These are phyloP conservation scores for Lycium barbarum DNA, from an alignment of 257 asterid species.

Conservation along the genomic window DNA sequence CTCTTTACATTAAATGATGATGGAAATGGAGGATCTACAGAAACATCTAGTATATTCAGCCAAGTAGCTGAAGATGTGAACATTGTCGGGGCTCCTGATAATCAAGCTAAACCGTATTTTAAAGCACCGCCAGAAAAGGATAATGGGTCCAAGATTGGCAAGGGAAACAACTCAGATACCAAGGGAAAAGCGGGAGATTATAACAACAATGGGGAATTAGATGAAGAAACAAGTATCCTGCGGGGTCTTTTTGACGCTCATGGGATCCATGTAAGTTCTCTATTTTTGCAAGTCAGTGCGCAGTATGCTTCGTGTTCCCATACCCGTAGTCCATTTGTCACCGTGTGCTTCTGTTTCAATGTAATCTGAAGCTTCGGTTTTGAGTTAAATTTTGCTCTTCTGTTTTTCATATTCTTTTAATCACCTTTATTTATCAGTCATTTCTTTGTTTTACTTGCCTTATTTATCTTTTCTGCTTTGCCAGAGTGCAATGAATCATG, in stretches of 20 bases:
- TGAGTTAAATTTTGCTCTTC: not conserved
- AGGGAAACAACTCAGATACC: constrained; percentile 41
- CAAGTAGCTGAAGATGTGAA: constrained; percentile 74
- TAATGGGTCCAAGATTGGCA: constrained; percentile 42
- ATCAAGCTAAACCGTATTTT: constrained; percentile 39
- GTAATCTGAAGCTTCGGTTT: not conserved
- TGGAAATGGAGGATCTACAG: constrained; percentile 74
- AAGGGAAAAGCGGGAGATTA: constrained; percentile 39
- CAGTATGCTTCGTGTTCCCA: constrained; percentile 10
- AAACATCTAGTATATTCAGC: constrained; percentile 84
- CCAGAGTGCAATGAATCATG: constrained; percentile 96
- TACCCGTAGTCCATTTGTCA: not conserved
- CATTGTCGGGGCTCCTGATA: constrained; percentile 60
- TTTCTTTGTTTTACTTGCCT: not conserved
- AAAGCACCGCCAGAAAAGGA: constrained; percentile 37
- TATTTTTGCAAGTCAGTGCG: constrained; percentile 7
- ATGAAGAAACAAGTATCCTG: constrained; percentile 75
- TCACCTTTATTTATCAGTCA: not conserved
- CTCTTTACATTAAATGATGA: constrained; percentile 87
- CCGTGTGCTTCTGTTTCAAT: constrained; percentile 9
- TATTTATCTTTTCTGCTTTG: constrained; percentile 28
- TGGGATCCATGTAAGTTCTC: constrained; percentile 84
- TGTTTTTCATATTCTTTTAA: not conserved
- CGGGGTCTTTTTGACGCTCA: constrained; percentile 84
- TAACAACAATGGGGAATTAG: constrained; percentile 49